Base-by-base conservation (phyloP, 768 basidiomycete genomes). In the Ramaria rubella region DNA sequence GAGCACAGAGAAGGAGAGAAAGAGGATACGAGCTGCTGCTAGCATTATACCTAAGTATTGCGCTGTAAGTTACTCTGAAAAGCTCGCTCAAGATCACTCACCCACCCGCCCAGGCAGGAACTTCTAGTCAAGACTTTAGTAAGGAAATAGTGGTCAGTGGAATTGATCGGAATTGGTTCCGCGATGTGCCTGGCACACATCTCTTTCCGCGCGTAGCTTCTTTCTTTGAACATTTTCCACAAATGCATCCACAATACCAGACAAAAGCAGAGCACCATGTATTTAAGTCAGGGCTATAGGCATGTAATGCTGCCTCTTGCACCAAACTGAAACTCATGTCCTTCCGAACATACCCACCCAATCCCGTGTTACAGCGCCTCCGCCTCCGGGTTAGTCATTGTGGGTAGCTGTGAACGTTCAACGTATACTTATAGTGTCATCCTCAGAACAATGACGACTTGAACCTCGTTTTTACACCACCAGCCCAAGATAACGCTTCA, bases 1-100 rank as follows among this genome's bases (percentile, higher is more conserved):
- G 4, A 70, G 60, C 33, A 59, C 61, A 26, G 67, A 61, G 17
- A 74, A 63, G 44, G 69, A 64, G 49, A 76, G 65, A 54, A 77
- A 50, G 5, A 46, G 27, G 14, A 23, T 7, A 9, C 19, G 15
- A 24, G 21, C 21, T 17, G 27, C 6, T 8, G 23, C 14, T 9
- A 24, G 45, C 45, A 46, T 46, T 4, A 24, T 29, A 24, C 27
- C 45, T 46, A 46, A 24, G 27, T 46, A 24, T 17, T 11, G 36
- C 36, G n/a, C n/a, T 11, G 11, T 11, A 38, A n/a, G 11, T 11
- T 38, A 38, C 36, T 11, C 11, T 38, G n/a, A n/a, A 38, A 11
- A n/a, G n/a, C 11, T n/a, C 11, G n/a, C 11, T 11, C 36, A n/a
- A 11, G 36, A n/a, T 11, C 36, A 38, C 36, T 38, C n/a, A n/a